phyloP scores from a whole-genome alignment of 1,284 basidiomycete species.

The Fomitopsis schrenkii region DNA sequence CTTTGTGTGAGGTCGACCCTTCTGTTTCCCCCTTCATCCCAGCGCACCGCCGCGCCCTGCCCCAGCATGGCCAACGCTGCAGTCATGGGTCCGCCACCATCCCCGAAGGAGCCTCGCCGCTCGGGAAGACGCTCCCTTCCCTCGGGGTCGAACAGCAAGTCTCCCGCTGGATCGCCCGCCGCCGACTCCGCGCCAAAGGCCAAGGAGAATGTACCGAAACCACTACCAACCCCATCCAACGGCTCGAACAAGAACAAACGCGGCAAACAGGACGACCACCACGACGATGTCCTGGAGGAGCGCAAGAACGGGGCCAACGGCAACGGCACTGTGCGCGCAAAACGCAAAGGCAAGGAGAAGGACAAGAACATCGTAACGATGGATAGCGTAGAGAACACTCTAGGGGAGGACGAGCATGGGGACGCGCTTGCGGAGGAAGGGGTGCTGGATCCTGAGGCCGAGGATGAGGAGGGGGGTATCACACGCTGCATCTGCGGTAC shows the following conservation, averaged over 20 bases:
- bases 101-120: constrained; percentile 70
- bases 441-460: constrained; percentile 33
- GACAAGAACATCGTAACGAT: constrained; percentile 38
- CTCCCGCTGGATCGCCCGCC: constrained; percentile 62
- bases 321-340: constrained; percentile 41
- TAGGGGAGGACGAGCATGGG: constrained; percentile 16
- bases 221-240: constrained; percentile 39
- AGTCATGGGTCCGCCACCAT: constrained; percentile 69
- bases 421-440: constrained; percentile 31
- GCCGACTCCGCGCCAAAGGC: constrained; percentile 43
- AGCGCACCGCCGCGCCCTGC: constrained; percentile 12
- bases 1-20: constrained; percentile 1
- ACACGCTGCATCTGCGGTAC: constrained; percentile 95
- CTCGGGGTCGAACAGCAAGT: constrained; percentile 65
- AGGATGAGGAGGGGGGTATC: constrained; percentile 71
- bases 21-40: constrained; percentile 1
- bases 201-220: constrained; percentile 38
- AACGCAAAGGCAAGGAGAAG: constrained; percentile 57
- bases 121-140: constrained; percentile 69
- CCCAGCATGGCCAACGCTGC: constrained; percentile 27
- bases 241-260: constrained; percentile 51
- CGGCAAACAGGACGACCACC: constrained; percentile 68
- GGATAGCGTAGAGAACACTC: constrained; percentile 17
- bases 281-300: constrained; percentile 57
- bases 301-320: constrained; percentile 41